Base-by-base conservation (phyloP, 345 rosid genomes). In the Sapria himalayana region DNA sequence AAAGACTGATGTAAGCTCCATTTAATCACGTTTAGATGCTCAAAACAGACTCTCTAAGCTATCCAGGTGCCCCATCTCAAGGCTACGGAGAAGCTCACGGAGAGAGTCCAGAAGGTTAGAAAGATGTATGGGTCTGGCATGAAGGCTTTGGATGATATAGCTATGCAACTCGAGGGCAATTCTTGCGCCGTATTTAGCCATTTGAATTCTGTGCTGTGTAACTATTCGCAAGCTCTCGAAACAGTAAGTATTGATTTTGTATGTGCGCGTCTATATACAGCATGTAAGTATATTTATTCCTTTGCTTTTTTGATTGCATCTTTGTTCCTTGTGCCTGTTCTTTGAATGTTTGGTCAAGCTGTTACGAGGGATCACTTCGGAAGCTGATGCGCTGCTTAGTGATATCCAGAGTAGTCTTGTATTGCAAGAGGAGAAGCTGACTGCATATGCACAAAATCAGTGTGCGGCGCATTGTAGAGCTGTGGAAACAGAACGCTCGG, bases 41-140 rank as follows among this genome's bases (percentile, higher is more conserved):
- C n/a, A n/a, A n/a, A n/a, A n/a, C n/a, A n/a, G n/a, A n/a, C n/a
- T n/a, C n/a, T n/a, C n/a, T n/a, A n/a, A n/a, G n/a, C n/a, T n/a
- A n/a, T n/a, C n/a, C n/a, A n/a, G n/a, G n/a, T n/a, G n/a, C n/a
- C n/a, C n/a, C 39, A 33, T 57, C 33, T 48, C 44, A 57, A 84
- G 95, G 92, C 91, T 34, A 73, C 95, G 13, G 78, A 77, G 57
- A 84, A 80, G 68, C 86, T 84, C 43, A 70, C 70, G 54, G 79
- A 48, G 49, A 73, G 78, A 46, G 70, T 91, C 43, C 70, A 71
- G 33, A 64, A 73, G 50, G 62, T 84, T 45, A 80, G 71, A 64
- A 55, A 33, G 9, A 56, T 60, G 52, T 77, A 78, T 58, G 84
- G 78, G 50, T 73, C 78, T 43, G 93, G 92, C 32, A 70, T 91